Evolutionary conservation across 306 rosid species (phyloP), one percentile per base, ranked within the genome.

Genomic region (Acacia confusa): DNA sequence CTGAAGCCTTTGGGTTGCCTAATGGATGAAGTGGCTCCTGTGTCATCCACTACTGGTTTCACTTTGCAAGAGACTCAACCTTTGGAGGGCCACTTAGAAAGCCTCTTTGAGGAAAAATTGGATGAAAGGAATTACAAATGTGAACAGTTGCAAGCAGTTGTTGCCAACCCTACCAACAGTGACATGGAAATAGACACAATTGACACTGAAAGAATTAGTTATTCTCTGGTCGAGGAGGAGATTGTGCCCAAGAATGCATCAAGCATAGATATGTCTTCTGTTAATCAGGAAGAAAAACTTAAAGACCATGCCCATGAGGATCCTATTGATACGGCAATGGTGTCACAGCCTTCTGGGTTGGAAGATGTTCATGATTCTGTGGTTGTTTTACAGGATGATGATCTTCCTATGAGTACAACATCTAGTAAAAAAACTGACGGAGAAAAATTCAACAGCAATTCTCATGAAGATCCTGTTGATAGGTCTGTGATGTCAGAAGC

Each of bases 1-100:
- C 79, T 81, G 82, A 75, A 78, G 74, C 70, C 55, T 84, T 72
- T 70, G 44, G 82, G 24, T 50, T 50, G n/a, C 57, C 57, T 17
- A 50, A 17, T 50, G 57, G 57, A 50, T 50, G 53, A 38, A 20
- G 40, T 3, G 14, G 69, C 53, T 75, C 9, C 16, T 14, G 40
- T 7, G 2, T 22, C 68, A 1, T 20, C 36, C 2, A 4, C 53
- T n/a, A 22, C 38, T 36, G 8, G 38, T 55, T 36, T 32, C 53
- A 75, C 22, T 50, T 79, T 81, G 74, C 57, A 5, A 2, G 77
- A 55, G 55, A 73, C 82, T 72, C 74, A 74, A 34, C 20, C 78
- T 71, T 64, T 83, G 9, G 74, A 72, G 75, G 82, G 80, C 74
- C 45, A 48, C 52, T 30, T 77, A 22, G 82, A 83, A 36, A 5